Percentiles rank a stretch among this genome's conserved stretches.
Evolutionary conservation across 83 land plant genomes (phyloP).

Genomic region (Thuja plicata): DNA sequence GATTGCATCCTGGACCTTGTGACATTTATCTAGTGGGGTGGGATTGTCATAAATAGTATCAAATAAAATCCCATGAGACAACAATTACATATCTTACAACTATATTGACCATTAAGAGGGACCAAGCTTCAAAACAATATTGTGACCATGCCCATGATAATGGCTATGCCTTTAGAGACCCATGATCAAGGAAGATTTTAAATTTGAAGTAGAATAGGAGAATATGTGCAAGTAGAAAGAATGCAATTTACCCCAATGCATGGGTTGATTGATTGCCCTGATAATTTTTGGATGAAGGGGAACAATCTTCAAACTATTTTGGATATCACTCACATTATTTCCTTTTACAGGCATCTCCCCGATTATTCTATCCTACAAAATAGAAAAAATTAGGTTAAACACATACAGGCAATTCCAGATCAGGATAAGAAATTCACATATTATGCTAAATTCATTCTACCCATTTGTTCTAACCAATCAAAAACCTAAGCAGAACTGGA

Average conservation of each 20-base stretch:
- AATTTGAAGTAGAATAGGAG: not conserved
- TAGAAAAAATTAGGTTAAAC: not conserved
- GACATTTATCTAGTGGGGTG: not conserved
- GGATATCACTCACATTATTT: too few species aligned
- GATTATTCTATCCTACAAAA: constrained; percentile 78
- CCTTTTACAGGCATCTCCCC: constrained; percentile 59
- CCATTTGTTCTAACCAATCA: too few species aligned
- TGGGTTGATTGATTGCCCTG: constrained; percentile 60
- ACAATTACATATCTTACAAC: too few species aligned
- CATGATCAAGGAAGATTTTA: not conserved
- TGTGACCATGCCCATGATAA: not conserved
- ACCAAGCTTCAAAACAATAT: too few species aligned
- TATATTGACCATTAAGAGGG: too few species aligned
- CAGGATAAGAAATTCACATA: too few species aligned
- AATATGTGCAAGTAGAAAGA: not conserved
- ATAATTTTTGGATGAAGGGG: constrained; percentile 66
- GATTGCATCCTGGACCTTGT: too few species aligned
- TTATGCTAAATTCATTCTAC: too few species aligned
- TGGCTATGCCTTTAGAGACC: not conserved
- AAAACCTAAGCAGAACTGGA: too few species aligned
- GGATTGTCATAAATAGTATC: not conserved
- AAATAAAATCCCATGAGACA: too few species aligned
- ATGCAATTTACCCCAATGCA: constrained; percentile 48
- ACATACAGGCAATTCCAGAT: too few species aligned
- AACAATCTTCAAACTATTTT: constrained; percentile 36